Percentiles rank a stretch among this genome's conserved stretches.
These are phyloP conservation scores for Miamiensis avidus DNA, from an alignment of 169 alveolate species.

Conservation along the genomic window DNA sequence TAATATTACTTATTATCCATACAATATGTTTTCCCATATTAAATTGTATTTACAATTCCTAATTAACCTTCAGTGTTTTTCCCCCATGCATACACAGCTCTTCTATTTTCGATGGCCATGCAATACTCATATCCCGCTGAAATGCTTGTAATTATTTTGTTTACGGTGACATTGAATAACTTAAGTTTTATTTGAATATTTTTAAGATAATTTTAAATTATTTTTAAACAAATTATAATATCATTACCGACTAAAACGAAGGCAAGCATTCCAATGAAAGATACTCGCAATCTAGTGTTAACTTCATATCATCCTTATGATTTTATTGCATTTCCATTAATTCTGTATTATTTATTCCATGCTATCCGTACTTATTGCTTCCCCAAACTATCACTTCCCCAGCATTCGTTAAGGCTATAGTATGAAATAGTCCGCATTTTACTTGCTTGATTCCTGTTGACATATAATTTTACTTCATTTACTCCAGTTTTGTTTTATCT, in stretches of 20 bases:
- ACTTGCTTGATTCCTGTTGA: slow-evolving; percentile 44
- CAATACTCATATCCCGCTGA: slow-evolving; percentile 61
- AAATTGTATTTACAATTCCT: slow-evolving; percentile 49
- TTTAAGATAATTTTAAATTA: no score
- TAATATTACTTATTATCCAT: no score
- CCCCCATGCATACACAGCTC: slow-evolving; percentile 67
- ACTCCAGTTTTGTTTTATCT: neutral
- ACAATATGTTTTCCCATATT: neutral
- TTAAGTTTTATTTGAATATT: no score
- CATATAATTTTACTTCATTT: slow-evolving; percentile 15
- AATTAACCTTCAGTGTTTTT: slow-evolving; percentile 54
- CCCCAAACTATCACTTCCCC: slow-evolving; percentile 62
- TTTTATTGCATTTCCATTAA: neutral
- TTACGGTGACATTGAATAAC: slow-evolving; percentile 13
- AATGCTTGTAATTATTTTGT: slow-evolving; percentile 46
- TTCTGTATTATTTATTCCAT: neutral
- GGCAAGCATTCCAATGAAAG: slow-evolving; percentile 15
- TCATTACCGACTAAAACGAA: neutral
- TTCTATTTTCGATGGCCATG: slow-evolving; percentile 51
- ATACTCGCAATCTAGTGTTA: neutral
- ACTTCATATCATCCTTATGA: neutral
- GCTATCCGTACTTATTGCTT: slow-evolving; percentile 38
- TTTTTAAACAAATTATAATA: no score
- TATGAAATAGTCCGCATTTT: slow-evolving; percentile 47
- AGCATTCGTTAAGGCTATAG: slow-evolving; percentile 55